phyloP scores from a whole-genome alignment of 2,329 filamentous ascomycete genomes.

The Pezicula radicicola region DNA sequence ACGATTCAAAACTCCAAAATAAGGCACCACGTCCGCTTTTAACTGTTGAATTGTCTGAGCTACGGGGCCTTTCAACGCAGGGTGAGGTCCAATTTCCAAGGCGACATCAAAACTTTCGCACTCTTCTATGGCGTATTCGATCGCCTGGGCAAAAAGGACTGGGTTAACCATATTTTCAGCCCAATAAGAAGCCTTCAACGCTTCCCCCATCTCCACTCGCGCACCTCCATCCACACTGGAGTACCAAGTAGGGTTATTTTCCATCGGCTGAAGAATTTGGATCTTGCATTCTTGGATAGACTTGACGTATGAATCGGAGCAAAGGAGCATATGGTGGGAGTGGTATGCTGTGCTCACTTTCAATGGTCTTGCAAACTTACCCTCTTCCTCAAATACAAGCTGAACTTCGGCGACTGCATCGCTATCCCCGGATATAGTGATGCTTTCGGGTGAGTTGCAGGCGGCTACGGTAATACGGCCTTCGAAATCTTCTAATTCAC shows the following conservation, averaged over 20 bases:
- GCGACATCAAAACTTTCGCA: constrained; percentile 4
- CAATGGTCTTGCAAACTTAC: constrained; percentile 14
- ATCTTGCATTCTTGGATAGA: constrained; percentile 7
- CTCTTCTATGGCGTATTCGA: constrained; percentile 19
- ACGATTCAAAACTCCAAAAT: constrained; percentile 11
- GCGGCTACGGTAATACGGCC: constrained; percentile 27
- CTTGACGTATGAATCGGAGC: constrained; percentile 10
- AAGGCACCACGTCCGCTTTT: constrained; percentile 3
- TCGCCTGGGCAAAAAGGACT: constrained; percentile 39
- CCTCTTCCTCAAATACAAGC: constrained; percentile 3
- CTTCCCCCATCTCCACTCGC: neutral
- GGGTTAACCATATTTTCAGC: constrained; percentile 35
- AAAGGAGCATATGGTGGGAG: constrained; percentile 19
- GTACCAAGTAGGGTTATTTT: constrained; percentile 35
- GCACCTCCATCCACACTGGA: constrained; percentile 10
- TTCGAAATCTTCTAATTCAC: constrained; percentile 1
- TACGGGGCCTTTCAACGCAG: constrained; percentile 16
- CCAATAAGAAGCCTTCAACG: constrained; percentile 17
- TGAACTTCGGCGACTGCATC: constrained; percentile 13
- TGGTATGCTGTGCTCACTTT: constrained; percentile 25
- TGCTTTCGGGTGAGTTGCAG: constrained; percentile 20
- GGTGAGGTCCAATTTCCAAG: constrained; percentile 21
- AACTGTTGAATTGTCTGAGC: constrained; percentile 11
- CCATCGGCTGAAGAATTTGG: constrained; percentile 12
- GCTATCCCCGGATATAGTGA: constrained; percentile 25